Evolutionary conservation across 2,329 filamentous ascomycete species (phyloP).

Genomic region (Hymenoscyphus infarciens): DNA sequence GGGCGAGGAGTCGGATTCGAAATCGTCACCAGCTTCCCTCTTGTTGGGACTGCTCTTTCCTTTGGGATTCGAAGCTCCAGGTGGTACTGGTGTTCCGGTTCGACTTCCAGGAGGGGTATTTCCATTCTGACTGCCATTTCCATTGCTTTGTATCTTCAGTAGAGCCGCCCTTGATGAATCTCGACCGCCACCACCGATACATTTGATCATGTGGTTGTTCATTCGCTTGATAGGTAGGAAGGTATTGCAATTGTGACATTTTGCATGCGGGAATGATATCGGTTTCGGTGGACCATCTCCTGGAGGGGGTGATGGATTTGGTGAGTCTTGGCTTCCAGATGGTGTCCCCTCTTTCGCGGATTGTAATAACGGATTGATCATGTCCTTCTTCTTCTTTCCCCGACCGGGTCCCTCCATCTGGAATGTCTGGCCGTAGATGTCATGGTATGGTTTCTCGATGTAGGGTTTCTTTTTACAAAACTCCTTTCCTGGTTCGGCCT

Average conservation of each 20-base stretch:
- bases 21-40: slow-evolving; percentile 32
- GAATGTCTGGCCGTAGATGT: slow-evolving; percentile 81
- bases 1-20: slow-evolving; percentile 32
- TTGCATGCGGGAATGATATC: slow-evolving; percentile 61
- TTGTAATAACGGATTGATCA: slow-evolving; percentile 47
- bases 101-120: slow-evolving; percentile 60
- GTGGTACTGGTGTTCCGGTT: slow-evolving; percentile 56
- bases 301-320: slow-evolving; percentile 40
- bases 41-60: slow-evolving; percentile 32
- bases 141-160: slow-evolving; percentile 57
- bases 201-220: slow-evolving; percentile 66
- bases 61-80: slow-evolving; percentile 24
- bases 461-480: slow-evolving; percentile 80
- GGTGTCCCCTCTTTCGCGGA: slow-evolving; percentile 34
- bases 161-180: slow-evolving; percentile 60
- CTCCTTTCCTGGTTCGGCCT: slow-evolving; percentile 62
- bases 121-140: slow-evolving; percentile 48
- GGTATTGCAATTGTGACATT: slow-evolving; percentile 64
- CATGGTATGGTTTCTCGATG: slow-evolving; percentile 70
- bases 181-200: slow-evolving; percentile 62
- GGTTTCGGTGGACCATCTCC: slow-evolving; percentile 58
- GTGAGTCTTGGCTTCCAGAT: slow-evolving; percentile 45
- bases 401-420: slow-evolving; percentile 69
- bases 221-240: slow-evolving; percentile 62
- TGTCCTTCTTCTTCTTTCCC: slow-evolving; percentile 79